Percentiles rank a stretch among this genome's conserved stretches.
These are phyloP conservation scores for Striga asiatica DNA, from an alignment of 257 asterid genomes.

Conservation along the genomic window DNA sequence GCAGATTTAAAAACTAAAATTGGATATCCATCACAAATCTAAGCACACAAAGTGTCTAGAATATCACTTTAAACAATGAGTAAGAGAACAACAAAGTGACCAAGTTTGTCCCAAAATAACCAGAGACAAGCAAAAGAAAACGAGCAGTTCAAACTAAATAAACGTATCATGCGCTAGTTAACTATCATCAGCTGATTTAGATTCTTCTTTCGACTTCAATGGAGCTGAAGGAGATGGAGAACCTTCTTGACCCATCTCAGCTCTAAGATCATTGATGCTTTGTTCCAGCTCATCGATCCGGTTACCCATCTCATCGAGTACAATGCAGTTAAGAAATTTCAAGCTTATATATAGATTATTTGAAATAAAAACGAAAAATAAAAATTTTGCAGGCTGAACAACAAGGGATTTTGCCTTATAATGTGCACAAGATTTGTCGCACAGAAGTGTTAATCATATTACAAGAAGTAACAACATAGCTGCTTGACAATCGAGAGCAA, in stretches of 20 bases:
- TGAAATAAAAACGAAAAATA: too few species aligned
- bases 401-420: background rate
- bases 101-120: background rate
- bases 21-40: background rate
- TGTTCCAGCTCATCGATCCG: constrained; percentile 81
- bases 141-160: background rate
- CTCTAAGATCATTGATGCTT: constrained; percentile 79
- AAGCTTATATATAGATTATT: too few species aligned
- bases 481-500: background rate
- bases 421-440: too few species aligned
- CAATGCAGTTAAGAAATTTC: constrained; percentile 33
- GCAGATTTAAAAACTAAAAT: background rate
- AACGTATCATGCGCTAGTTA: constrained; percentile 12
- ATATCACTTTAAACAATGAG: background rate
- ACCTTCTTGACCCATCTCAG: constrained; percentile 85
- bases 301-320: constrained; percentile 88
- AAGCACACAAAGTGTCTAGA: constrained; percentile 4
- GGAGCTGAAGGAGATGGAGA: constrained; percentile 58
- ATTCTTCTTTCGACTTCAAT: constrained; percentile 39
- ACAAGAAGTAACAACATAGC: background rate
- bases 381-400: background rate
- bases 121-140: constrained; percentile 10
- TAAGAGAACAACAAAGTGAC: background rate
- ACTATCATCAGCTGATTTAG: constrained; percentile 43
- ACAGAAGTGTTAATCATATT: too few species aligned